These are phyloP conservation scores for Salvia splendens DNA, from an alignment of 257 asterid genomes.

Conservation along the genomic window DNA sequence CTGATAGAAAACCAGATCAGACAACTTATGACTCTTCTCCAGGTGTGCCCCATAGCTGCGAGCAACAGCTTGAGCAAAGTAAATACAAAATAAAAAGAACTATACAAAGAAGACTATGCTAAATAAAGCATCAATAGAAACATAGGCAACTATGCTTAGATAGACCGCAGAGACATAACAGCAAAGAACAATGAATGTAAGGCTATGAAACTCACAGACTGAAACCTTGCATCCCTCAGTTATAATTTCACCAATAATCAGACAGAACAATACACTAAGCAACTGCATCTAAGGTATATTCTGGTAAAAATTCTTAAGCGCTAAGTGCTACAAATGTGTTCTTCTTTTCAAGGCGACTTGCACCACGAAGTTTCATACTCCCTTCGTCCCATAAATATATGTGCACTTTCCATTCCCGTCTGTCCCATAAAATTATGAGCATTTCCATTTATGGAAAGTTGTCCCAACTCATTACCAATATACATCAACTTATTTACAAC, in stretches of 20 bases:
- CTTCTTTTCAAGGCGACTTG: background rate
- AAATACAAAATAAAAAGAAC: background rate
- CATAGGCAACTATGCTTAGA: background rate
- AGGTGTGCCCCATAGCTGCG: background rate
- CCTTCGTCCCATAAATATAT: too few species aligned
- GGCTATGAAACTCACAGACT: conserved; percentile 3
- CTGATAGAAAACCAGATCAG: background rate
- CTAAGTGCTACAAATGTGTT: background rate
- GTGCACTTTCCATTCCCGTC: too few species aligned
- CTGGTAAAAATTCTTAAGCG: background rate
- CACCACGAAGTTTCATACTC: background rate
- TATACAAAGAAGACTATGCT: background rate
- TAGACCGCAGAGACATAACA: background rate
- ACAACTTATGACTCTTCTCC: conserved; percentile 1
- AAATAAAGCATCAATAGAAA: background rate
- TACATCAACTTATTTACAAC: too few species aligned
- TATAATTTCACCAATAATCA: background rate
- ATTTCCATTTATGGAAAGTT: too few species aligned
- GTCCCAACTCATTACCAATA: too few species aligned
- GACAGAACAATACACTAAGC: background rate
- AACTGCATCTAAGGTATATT: background rate
- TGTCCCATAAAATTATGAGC: too few species aligned
- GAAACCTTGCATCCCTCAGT: background rate
- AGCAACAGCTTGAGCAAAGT: conserved; percentile 13
- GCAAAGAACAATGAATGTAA: background rate